A percentile compares a stretch with the other conserved stretches of the same genome.
These are phyloP conservation scores for Hanseniaspora jakobsenii DNA, from an alignment of 805 yeast genomes.

Conservation along the genomic window DNA sequence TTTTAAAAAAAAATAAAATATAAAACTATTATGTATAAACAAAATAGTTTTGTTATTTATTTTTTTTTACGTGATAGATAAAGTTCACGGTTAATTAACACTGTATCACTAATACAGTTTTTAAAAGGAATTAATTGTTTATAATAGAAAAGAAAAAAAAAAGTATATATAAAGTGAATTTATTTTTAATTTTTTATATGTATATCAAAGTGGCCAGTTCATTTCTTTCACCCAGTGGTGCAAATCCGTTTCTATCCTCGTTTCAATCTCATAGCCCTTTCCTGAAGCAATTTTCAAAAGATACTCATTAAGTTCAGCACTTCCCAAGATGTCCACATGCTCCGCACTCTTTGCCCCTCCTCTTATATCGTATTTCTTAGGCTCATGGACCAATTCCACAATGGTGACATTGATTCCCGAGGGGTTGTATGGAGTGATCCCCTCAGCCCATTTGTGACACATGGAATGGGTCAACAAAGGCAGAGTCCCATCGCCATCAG, in stretches of 20 bases:
- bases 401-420: constrained; percentile 58
- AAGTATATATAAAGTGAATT: no score
- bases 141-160: no score
- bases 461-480: constrained; percentile 75
- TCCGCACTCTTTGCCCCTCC: constrained; percentile 98
- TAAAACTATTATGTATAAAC: no score
- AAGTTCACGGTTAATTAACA: no score
- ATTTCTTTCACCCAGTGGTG: constrained; percentile 48
- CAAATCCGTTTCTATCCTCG: constrained; percentile 46
- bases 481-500: constrained; percentile 96
- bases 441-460: constrained; percentile 82
- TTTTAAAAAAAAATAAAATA: no score
- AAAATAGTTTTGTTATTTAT: no score
- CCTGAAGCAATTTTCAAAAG: constrained; percentile 76
- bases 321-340: constrained; percentile 91
- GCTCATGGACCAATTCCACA: constrained; percentile 88
- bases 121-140: no score
- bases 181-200: no score
- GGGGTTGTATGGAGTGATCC: constrained; percentile 61
- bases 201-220: constrained; percentile 32
- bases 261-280: constrained; percentile 52
- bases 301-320: constrained; percentile 82
- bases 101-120: no score
- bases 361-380: constrained; percentile 83
- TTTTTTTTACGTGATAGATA: no score